These are phyloP conservation scores for Pleurotus cornucopiae DNA, from an alignment of 768 basidiomycete species.

Conservation along the genomic window DNA sequence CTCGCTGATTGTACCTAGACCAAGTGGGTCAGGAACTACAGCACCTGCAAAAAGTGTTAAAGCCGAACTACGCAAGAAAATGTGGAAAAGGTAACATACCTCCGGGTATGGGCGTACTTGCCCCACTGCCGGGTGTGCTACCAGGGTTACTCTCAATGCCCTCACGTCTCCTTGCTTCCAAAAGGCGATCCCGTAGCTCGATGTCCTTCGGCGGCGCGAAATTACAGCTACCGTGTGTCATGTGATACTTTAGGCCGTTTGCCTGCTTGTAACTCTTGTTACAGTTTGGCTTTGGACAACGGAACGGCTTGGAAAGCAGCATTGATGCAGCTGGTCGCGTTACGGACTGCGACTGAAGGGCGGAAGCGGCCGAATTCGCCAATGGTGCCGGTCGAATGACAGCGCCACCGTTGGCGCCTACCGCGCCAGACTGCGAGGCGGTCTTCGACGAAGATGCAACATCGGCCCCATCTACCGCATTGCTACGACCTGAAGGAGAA, in stretches of 20 bases:
- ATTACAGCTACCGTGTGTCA: slow-evolving; percentile 90
- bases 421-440: background rate
- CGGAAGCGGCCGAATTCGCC: slow-evolving; percentile 13
- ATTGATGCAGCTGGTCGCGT: slow-evolving; percentile 48
- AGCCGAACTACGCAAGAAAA: background rate
- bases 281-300: slow-evolving; percentile 92
- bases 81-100: background rate
- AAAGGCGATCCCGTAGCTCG: slow-evolving; percentile 69
- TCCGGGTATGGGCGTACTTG: slow-evolving; percentile 7
- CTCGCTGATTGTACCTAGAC: slow-evolving; percentile 50
- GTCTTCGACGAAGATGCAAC: background rate
- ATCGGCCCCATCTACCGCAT: background rate
- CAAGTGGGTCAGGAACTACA: slow-evolving; percentile 10
- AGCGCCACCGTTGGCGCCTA: background rate
- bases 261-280: slow-evolving; percentile 97
- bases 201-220: slow-evolving; percentile 87
- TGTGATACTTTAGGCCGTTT: slow-evolving; percentile 92
- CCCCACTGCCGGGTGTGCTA: slow-evolving; percentile 13
- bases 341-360: slow-evolving; percentile 14
- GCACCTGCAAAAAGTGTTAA: background rate
- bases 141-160: slow-evolving; percentile 19
- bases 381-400: slow-evolving; percentile 13
- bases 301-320: slow-evolving; percentile 82
- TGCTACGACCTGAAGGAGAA: background rate
- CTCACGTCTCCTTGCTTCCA: slow-evolving; percentile 52